Base-by-base conservation (phyloP, 1,284 basidiomycete species). In the Microbotryum saponariae region DNA sequence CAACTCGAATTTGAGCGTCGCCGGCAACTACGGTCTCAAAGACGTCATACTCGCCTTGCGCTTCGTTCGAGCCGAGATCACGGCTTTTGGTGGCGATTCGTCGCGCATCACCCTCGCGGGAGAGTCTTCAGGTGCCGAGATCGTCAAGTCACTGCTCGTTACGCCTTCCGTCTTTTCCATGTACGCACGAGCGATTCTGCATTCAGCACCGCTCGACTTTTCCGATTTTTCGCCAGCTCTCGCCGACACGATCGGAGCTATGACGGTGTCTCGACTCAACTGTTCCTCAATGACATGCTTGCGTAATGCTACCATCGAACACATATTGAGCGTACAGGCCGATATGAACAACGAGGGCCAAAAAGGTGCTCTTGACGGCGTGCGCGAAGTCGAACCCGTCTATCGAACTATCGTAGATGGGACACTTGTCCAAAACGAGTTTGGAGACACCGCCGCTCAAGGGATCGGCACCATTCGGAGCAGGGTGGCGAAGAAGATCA, bases 191-290 rank as follows among this genome's bases (percentile, higher is more conserved):
- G 87, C 85, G 0, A 88, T 90, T 62, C 73, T 92, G 10, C 88
- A 92, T 59, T 90, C 88, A 4, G 88, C 91, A 71, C 86, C 90
- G 0, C 87, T 91, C 82, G 88, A 85, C 73, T 90, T 83, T 68
- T 86, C 86, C 8, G 86, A 91, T 73, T 78, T 87, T 3, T 77
- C 82, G 4, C 67, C 78, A 0, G 68, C 73, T 4, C 82, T 82
- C 7, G 86, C 87, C 49, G 70, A 77, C 44, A 76, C 76, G 0
- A 74, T 91, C 31, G 82, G 83, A 60, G 73, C 73, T 49, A 74
- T 76, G 60, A 85, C 85, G 75, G 84, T 82, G 68, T 65, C 72
- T 10, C 74, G 78, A 7, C 73, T 85, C 50, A 73, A 73, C 50
- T 86, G 85, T 72, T 64, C 75, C 27, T 69, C 77, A 4, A 23